Base-by-base conservation (phyloP, 2,329 filamentous ascomycete genomes). In the Lecanicillium sp. region DNA sequence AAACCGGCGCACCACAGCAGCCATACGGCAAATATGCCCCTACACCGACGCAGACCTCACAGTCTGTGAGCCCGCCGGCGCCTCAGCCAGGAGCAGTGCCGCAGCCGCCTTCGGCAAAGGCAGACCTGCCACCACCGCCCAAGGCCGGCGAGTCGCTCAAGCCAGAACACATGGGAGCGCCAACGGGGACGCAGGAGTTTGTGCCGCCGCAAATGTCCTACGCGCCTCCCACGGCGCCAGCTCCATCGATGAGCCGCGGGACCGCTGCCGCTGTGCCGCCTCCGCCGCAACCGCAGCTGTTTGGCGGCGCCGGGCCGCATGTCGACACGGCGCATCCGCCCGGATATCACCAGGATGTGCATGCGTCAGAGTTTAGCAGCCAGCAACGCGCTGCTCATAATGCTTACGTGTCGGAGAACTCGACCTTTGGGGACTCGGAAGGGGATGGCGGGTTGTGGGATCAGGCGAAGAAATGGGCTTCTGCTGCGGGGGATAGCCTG, bases 61-160 rank as follows among this genome's bases (percentile, higher is more conserved):
- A 50, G 18, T 25, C 22, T 7, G 44, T 47, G 32, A 60, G 59
- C 13, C 75, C 75, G 34, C 68, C 74, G 40, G 59, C 68, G 44
- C 75, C 77, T 20, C 74, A 79, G 47, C 75, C 77, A 28, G 75
- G 74, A 39, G 71, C 74, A 29, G 61, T 67, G 31, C 76, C 77
- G 29, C 52, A 60, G 32, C 58, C 70, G 35, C 49, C 62, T 17
- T 52, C 52, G 38, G 44, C 44, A n/a, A 48, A 45, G 29, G 45
- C 43, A 31, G 37, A 45, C 31, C 46, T 73, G 22, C 71, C 71
- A 41, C 70, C 72, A 40, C 72, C 73, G 33, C 72, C 73, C 37
- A 74, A 65, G 50, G 63, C 58, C 25, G 69, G 69, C 28, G 67
- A 76, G 56, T 59, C 56, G 35, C 56, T 50, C 28, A 34, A 29